These are phyloP conservation scores for Colletotrichum magnum DNA, from an alignment of 2,329 filamentous ascomycete species.

Conservation along the genomic window DNA sequence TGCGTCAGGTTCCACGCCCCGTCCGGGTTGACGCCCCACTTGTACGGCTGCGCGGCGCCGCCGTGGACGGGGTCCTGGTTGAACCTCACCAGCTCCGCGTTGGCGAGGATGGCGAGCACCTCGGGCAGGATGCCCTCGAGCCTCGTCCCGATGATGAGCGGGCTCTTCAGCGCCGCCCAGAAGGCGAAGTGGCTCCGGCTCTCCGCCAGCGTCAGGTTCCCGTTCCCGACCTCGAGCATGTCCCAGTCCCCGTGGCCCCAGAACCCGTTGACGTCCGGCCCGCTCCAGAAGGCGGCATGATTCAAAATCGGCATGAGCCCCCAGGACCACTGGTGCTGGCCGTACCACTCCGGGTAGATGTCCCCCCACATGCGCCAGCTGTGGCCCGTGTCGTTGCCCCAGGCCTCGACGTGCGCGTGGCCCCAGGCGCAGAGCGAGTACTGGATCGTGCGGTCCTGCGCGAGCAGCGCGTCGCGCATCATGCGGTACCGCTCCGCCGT, in stretches of 20 bases:
- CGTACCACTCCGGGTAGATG: conserved; percentile 55
- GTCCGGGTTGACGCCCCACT: conserved; percentile 64
- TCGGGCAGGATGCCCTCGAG: conserved; percentile 52
- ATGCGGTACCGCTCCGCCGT: conserved; percentile 60
- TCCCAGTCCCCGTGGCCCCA: conserved; percentile 66
- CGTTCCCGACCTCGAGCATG: conserved; percentile 67
- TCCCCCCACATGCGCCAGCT: conserved; percentile 62
- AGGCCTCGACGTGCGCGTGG: conserved; percentile 61
- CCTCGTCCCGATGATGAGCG: conserved; percentile 63
- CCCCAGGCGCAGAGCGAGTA: conserved; percentile 70
- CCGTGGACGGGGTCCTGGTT: conserved; percentile 62
- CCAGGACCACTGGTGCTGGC: conserved; percentile 44
- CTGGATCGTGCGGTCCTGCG: conserved; percentile 60
- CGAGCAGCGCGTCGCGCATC: conserved; percentile 67
- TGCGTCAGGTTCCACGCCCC: conserved; percentile 63
- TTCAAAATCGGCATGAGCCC: conserved; percentile 59
- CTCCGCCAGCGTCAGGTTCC: conserved; percentile 59
- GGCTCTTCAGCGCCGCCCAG: conserved; percentile 66
- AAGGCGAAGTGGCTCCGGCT: conserved; percentile 65
- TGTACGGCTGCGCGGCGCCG: conserved; percentile 59
- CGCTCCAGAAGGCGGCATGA: conserved; percentile 61
- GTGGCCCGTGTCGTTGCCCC: conserved; percentile 64
- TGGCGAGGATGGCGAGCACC: conserved; percentile 58
- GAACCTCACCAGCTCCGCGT: conserved; percentile 55
- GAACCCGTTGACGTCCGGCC: conserved; percentile 54